These are phyloP conservation scores for Aspergillus asperescens DNA, from an alignment of 495 filamentous ascomycete genomes.

Conservation along the genomic window DNA sequence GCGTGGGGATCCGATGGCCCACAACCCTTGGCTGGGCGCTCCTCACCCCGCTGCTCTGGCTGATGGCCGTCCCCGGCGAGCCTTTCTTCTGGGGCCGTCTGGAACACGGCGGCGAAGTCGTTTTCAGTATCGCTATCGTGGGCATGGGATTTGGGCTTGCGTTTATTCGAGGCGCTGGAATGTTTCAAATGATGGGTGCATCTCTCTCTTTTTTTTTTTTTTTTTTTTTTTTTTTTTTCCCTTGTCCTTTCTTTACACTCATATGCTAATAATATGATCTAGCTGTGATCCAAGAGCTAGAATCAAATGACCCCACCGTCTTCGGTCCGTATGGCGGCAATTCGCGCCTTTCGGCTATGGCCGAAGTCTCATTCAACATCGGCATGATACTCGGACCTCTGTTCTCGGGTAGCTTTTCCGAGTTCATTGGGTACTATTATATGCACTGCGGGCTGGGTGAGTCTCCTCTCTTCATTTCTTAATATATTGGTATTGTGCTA, in stretches of 20 bases:
- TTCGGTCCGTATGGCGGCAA: slow-evolving; percentile 22
- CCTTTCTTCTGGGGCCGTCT: neutral
- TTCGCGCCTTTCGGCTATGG: slow-evolving; percentile 24
- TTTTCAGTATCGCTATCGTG: slow-evolving; percentile 8
- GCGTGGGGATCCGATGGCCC: slow-evolving; percentile 15
- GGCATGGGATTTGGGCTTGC: slow-evolving; percentile 3
- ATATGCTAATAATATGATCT: neutral
- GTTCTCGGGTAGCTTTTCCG: slow-evolving; percentile 20
- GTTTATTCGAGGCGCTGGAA: slow-evolving; percentile 4
- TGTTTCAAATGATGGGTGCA: slow-evolving; percentile 12
- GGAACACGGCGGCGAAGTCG: neutral
- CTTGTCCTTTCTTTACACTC: neutral
- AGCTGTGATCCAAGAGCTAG: slow-evolving; percentile 16
- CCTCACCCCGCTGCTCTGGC: slow-evolving; percentile 11
- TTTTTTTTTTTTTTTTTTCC: neutral
- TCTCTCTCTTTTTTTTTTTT: neutral
- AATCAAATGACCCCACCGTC: slow-evolving; percentile 12
- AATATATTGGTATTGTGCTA: neutral
- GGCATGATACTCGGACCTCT: slow-evolving; percentile 28
- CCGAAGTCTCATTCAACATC: slow-evolving; percentile 20
- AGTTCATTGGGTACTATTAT: slow-evolving; percentile 24
- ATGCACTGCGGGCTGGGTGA: slow-evolving; percentile 18
- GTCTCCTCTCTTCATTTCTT: neutral
- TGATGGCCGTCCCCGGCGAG: slow-evolving; percentile 10
- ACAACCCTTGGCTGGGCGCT: slow-evolving; percentile 13